Evolutionary conservation across 2,329 filamentous ascomycete genomes (phyloP).

Genomic region (Metarhizium brunneum): DNA sequence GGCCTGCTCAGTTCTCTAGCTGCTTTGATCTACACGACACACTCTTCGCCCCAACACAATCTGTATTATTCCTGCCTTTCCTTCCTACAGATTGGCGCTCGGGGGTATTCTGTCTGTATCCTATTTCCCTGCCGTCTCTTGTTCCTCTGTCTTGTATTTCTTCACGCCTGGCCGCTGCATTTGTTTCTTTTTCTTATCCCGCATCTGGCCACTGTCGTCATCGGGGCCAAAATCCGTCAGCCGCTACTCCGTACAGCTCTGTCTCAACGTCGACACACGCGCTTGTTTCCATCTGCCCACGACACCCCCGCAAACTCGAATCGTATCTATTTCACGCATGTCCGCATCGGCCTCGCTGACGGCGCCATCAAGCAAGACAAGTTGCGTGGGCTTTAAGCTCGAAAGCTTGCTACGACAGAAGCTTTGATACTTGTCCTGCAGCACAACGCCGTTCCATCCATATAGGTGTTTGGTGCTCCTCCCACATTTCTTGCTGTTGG

Average conservation of each 20-base stretch:
- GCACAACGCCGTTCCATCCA: neutral
- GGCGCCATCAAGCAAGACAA: neutral
- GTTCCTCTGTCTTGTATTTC: neutral
- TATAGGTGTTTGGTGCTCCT: neutral
- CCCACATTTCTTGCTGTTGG: neutral
- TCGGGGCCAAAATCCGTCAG: neutral
- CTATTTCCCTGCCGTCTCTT: neutral
- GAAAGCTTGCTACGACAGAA: neutral
- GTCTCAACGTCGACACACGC: neutral
- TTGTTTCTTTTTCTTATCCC: neutral
- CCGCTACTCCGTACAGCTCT: neutral
- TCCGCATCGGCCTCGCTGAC: neutral
- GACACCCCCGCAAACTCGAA: neutral
- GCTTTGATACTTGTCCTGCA: neutral
- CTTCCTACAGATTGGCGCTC: neutral
- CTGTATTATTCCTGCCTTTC: neutral
- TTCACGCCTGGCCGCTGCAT: neutral
- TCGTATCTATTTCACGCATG: neutral
- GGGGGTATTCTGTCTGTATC: neutral
- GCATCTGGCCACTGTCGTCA: slow-evolving; percentile 2
- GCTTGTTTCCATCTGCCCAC: neutral
- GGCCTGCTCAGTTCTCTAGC: neutral
- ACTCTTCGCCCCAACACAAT: neutral
- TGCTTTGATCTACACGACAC: neutral
- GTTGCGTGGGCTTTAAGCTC: neutral